Base-by-base conservation (phyloP, 306 rosid species). In the Vigna hirtella region DNA sequence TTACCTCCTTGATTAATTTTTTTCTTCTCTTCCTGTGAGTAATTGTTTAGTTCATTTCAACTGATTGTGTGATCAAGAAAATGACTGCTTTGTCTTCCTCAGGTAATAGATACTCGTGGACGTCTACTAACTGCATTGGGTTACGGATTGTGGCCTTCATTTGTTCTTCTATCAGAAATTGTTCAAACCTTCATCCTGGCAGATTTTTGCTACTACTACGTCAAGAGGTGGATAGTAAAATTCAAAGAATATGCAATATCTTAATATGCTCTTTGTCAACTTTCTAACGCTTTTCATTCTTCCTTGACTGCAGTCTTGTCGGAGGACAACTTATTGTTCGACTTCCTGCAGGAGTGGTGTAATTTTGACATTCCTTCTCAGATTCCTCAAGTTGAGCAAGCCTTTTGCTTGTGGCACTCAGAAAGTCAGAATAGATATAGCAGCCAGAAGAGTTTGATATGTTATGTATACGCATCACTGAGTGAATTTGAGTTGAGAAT, bases 171-270 rank as follows among this genome's bases (percentile, higher is more conserved):
- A 65, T 89, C 96, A 8, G 96, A 91, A 82, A 81, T 89, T 53
- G 86, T 91, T 77, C 96, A 91, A 86, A 91, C 96, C 20, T 89
- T 87, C 77, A 89, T 91, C 73, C 91, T 91, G 20, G 91, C 96
- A n/a, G 96, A 91, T 81, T 91, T 91, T 78, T 91, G 96, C 82
- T 91, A 91, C 85, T 91, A 91, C 88, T 91, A 91, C 69, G 82
- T 91, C 73, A 89, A 86, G 77, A 91, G 96, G 96, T 91, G 63
- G 38, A 72, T 70, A 59, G 52, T 52, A 36, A 40, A 71, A 7
- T 73, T 73, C 38, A 28, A 42, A 48, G 48, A 51, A 61, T 64
- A 70, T 49, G 43, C 58, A 49, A 42, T 16, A 65, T 70, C 47
- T 74, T 56, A 32, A 50, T 49, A 52, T 58, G 18, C 74, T 47